Base-by-base conservation (phyloP, 2,329 filamentous ascomycete species). In the Venturiaceae sp. region DNA sequence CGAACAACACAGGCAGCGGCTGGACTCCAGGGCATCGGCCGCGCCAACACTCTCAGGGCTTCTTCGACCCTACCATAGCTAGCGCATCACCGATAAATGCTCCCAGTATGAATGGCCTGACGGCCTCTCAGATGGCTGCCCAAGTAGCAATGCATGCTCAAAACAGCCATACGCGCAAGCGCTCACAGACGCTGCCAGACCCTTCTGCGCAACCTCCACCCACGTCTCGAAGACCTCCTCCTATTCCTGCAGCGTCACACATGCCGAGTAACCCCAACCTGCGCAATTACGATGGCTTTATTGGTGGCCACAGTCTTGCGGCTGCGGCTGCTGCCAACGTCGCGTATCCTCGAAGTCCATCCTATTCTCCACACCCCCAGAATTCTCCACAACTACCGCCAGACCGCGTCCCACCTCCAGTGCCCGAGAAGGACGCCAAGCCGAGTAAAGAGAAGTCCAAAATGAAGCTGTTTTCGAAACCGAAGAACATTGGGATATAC, bases 391-490 rank as follows among this genome's bases (percentile, higher is more conserved):
- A 70, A 58, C 67, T 66, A 1, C 55, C 64, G 1, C 62, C 67
- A 8, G 59, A 60, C 7, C 41, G 64, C 62, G 28, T 66, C 46
- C 64, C 64, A 30, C 64, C 65, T 23, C 63, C 64, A 37, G 65
- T 65, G 16, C 61, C 65, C 8, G 71, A 72, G 2, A 84, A 87
- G 63, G 85, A 87, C 69, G 79, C 80, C 55, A 84, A 84, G 65
- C 73, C 72, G 23, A 82, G 83, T 65, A 77, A 81, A 30, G 85
- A 89, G 65, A 88, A 89, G 71, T 84, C 84, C 61, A 91, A 90
- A 72, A 87, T 89, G 69, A 92, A 92, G 75, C 77, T 92, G 30
- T 92, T 92, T 68, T 89, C 86, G 6, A 82, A 88, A 55, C 87
- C 87, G 0, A 86, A 87, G 66, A 90, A 86, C 72, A 88, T 90